Conservation (phyloP, 441 rosid genomes). For the Rhodomyrtus psidioides region DNA sequence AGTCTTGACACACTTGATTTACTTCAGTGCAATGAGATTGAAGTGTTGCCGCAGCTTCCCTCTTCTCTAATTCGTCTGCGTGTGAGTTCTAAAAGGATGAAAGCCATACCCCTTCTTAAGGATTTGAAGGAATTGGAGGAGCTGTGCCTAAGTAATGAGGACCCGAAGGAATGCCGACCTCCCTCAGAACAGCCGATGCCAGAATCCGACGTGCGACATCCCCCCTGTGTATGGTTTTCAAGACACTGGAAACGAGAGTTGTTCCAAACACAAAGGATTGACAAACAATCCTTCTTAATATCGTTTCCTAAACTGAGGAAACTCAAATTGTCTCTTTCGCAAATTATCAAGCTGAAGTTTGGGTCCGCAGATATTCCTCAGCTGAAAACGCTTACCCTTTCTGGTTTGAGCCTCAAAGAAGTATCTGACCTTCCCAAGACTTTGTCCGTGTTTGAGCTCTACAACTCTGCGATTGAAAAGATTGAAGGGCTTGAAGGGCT, state of each 20-base stretch:
- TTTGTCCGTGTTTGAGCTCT: neutral
- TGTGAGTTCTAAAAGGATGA: neutral
- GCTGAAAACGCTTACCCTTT: neutral
- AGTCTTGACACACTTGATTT: no score
- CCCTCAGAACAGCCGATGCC: rapidly evolving
- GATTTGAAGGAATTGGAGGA: neutral
- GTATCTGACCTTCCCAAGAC: neutral
- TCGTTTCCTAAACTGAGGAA: neutral
- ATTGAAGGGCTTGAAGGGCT: neutral
- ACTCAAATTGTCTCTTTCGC: neutral
- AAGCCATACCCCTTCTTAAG: neutral
- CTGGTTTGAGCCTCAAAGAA: neutral
- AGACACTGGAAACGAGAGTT: no score
- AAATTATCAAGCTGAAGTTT: neutral
- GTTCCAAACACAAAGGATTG: neutral
- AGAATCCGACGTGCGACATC: neutral
- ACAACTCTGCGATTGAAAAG: neutral
- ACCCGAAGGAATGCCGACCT: no score
- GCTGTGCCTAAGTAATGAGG: neutral
- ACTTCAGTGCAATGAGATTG: no score
- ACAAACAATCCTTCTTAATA: neutral
- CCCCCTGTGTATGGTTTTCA: no score
- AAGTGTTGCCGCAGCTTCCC: no score
- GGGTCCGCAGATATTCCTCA: neutral
- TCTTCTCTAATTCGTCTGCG: neutral